Evolutionary conservation across 2,329 filamentous ascomycete genomes (phyloP).

Genomic region (Cladosporium colombiae): DNA sequence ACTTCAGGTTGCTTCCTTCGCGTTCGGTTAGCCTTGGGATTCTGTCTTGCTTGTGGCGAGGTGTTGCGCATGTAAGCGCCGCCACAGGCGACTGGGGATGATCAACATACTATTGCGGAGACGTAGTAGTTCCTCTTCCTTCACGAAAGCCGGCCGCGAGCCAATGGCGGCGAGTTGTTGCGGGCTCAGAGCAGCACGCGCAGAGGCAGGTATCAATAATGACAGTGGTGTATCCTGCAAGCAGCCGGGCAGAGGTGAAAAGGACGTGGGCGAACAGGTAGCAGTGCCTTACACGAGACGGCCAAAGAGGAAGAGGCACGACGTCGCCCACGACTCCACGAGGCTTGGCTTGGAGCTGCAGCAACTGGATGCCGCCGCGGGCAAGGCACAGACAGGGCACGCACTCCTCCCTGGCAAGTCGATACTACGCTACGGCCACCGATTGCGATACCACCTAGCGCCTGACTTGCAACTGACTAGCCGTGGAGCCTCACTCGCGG

Average conservation of each 20-base stretch:
- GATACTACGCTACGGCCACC: slow-evolving; percentile 15
- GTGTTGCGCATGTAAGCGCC: slow-evolving; percentile 13
- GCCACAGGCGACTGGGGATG: not conserved
- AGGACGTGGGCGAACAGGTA: not conserved
- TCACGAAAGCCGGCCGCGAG: slow-evolving; percentile 7
- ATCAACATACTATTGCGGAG: slow-evolving; percentile 17
- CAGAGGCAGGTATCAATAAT: slow-evolving; percentile 1
- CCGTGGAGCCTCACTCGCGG: slow-evolving; percentile 2
- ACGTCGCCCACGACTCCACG: slow-evolving; percentile 17
- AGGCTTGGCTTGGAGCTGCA: slow-evolving; percentile 17
- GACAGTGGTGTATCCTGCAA: slow-evolving; percentile 18
- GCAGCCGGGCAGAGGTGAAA: slow-evolving; percentile 5
- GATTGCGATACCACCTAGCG: slow-evolving; percentile 19
- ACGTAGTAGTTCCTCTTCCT: slow-evolving; percentile 17
- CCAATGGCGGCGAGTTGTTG: slow-evolving; percentile 15
- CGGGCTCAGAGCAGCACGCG: slow-evolving; percentile 10
- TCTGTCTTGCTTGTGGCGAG: not conserved
- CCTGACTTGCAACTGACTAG: slow-evolving; percentile 6
- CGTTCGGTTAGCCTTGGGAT: not conserved
- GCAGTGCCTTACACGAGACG: not conserved
- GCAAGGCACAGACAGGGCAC: slow-evolving; percentile 4
- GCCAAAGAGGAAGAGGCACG: slow-evolving; percentile 12
- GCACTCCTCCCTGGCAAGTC: slow-evolving; percentile 3
- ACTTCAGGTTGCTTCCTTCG: not conserved
- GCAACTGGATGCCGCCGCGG: slow-evolving; percentile 8